Percentiles rank a stretch among this genome's conserved stretches.
phyloP scores from a whole-genome alignment of 441 rosid species.

The Erysimum pusillum region DNA sequence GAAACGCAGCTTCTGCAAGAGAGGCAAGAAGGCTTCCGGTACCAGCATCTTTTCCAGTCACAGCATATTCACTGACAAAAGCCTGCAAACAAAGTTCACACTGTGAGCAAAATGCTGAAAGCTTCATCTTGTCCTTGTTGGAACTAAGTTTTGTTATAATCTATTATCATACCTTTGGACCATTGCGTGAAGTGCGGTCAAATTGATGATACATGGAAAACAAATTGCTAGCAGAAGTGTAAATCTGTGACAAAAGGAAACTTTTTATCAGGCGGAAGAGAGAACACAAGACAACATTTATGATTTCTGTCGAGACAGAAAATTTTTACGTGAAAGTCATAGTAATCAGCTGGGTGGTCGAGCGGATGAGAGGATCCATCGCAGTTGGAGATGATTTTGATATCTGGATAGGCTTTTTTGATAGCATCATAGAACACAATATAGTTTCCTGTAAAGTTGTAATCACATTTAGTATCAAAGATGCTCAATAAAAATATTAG shows the following conservation, averaged over 20 bases:
- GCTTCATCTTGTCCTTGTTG: not conserved
- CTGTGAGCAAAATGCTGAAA: not conserved
- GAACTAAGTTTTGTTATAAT: conserved; percentile 3
- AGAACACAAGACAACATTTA: not conserved
- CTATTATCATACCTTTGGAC: conserved; percentile 73
- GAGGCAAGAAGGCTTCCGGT: conserved; percentile 87
- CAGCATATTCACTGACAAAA: conserved; percentile 96
- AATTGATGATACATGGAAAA: conserved; percentile 70
- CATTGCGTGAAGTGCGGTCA: conserved; percentile 62
- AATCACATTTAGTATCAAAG: conserved; percentile 22
- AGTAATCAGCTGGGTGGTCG: conserved; percentile 86
- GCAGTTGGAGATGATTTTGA: conserved; percentile 82
- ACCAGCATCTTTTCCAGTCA: conserved; percentile 70
- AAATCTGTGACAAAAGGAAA: conserved; percentile 53
- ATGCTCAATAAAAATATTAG: not conserved
- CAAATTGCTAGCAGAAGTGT: conserved; percentile 69
- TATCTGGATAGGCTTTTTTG: conserved; percentile 74
- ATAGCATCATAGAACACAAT: conserved; percentile 80
- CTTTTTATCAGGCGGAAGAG: not conserved
- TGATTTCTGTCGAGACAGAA: not conserved
- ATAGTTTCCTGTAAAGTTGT: conserved; percentile 73
- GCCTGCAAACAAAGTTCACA: conserved; percentile 57
- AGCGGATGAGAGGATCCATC: conserved; percentile 75
- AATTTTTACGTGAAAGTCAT: conserved; percentile 79
- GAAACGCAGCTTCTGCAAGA: conserved; percentile 89